A percentile compares a stretch with the other conserved stretches of the same genome.
Evolutionary conservation across 176 grass and related monocot genomes (phyloP).

Genomic region (Phoenix dactylifera): DNA sequence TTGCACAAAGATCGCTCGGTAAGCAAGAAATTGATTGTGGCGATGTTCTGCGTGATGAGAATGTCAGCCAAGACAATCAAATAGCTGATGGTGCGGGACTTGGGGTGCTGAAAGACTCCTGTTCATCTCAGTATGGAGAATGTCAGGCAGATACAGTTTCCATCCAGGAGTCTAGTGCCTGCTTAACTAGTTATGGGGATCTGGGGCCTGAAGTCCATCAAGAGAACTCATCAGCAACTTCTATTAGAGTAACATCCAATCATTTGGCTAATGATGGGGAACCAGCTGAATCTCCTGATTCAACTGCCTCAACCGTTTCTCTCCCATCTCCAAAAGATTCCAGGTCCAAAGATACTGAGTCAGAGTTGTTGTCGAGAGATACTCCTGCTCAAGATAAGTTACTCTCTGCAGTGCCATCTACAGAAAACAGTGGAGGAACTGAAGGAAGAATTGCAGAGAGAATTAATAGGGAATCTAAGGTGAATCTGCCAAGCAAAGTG

Average conservation of each 20-base stretch:
- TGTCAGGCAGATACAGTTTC: background rate
- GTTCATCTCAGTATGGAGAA: background rate
- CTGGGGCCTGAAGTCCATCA: slow-evolving; percentile 4
- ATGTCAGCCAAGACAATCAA: background rate
- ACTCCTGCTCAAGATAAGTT: background rate
- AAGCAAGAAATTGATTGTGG: slow-evolving; percentile 21
- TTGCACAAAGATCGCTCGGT: slow-evolving; percentile 23
- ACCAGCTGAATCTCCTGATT: slow-evolving; percentile 1
- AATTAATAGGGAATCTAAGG: slow-evolving; percentile 26
- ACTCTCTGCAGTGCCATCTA: slow-evolving; percentile 20
- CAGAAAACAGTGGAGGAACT: slow-evolving; percentile 16
- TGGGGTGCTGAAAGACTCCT: background rate
- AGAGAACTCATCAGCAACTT: slow-evolving; percentile 20
- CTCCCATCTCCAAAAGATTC: slow-evolving; percentile 26
- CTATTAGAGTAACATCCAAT: slow-evolving; percentile 47
- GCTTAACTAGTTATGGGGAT: slow-evolving; percentile 5
- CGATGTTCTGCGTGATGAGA: slow-evolving; percentile 5
- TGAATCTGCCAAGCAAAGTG: slow-evolving; percentile 11
- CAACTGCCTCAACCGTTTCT: slow-evolving; percentile 3
- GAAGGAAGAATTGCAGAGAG: slow-evolving; percentile 23
- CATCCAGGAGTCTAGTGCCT: slow-evolving; percentile 1
- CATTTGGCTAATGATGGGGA: slow-evolving; percentile 31
- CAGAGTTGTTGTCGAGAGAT: slow-evolving; percentile 9
- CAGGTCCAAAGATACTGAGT: slow-evolving; percentile 13
- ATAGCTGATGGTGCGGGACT: background rate